phyloP scores from a whole-genome alignment of 768 basidiomycete species.

The Cubamyces sp. region DNA sequence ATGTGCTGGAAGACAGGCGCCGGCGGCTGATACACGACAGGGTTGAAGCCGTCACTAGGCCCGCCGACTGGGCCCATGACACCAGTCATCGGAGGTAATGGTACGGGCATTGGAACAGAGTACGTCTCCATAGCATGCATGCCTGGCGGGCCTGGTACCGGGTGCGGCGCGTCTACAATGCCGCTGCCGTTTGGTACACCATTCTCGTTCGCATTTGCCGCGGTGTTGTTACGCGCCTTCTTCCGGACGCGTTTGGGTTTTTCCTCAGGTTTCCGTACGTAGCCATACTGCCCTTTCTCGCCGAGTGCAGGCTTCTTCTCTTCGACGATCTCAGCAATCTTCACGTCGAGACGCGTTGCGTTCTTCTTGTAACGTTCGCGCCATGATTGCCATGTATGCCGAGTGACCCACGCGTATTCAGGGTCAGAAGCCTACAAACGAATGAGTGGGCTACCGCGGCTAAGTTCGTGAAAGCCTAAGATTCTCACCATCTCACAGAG shows the following conservation, averaged over 20 bases:
- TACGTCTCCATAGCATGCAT: slow-evolving; percentile 23
- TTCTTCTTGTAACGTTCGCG: slow-evolving; percentile 90
- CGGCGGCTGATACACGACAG: slow-evolving; percentile 19
- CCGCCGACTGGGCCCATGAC: slow-evolving; percentile 21
- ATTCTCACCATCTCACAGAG: slow-evolving; percentile 65
- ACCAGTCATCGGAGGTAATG: slow-evolving; percentile 18
- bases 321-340: slow-evolving; percentile 69
- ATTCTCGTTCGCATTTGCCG: slow-evolving; percentile 15
- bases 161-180: neutral
- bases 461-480: no score
- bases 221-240: slow-evolving; percentile 20
- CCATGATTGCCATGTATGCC: slow-evolving; percentile 92
- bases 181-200: slow-evolving; percentile 4
- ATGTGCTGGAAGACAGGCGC: slow-evolving; percentile 24
- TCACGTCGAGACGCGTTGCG: slow-evolving; percentile 61
- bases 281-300: slow-evolving; percentile 83
- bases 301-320: slow-evolving; percentile 69
- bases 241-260: slow-evolving; percentile 51
- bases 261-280: slow-evolving; percentile 75
- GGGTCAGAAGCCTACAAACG: slow-evolving; percentile 59
- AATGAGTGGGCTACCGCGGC: slow-evolving; percentile 2
- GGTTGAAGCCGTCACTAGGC: slow-evolving; percentile 17
- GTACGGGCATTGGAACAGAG: slow-evolving; percentile 27
- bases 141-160: neutral
- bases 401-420: slow-evolving; percentile 77